Conservation (phyloP, 2,329 filamentous ascomycete species). For the Aspergillus vadensis region DNA sequence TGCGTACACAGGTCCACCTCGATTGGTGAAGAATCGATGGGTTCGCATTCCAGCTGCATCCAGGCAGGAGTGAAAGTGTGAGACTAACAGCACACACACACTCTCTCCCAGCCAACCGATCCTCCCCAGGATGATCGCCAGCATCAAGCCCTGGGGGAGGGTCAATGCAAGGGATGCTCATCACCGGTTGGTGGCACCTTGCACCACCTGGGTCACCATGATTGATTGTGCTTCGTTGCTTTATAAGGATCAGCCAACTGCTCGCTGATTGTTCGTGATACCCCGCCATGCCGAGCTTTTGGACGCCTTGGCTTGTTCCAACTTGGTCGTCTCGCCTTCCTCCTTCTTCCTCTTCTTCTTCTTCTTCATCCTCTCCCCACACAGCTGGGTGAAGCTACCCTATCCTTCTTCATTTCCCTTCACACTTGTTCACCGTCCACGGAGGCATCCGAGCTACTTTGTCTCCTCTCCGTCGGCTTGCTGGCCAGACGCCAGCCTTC, state of each 20-base stretch:
- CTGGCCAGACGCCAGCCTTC: not conserved
- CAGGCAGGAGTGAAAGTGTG: not conserved
- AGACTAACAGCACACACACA: not conserved
- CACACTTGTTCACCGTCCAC: not conserved
- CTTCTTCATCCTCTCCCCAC: not conserved
- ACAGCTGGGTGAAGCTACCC: not conserved
- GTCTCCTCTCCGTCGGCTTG: not conserved
- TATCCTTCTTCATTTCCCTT: not conserved
- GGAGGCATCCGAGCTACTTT: not conserved
- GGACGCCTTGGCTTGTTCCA: not conserved
- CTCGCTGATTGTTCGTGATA: conserved; percentile 8
- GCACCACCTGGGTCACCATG: not conserved
- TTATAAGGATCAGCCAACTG: conserved; percentile 4
- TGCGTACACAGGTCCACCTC: not conserved
- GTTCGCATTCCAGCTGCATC: not conserved
- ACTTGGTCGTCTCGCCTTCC: not conserved
- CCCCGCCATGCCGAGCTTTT: conserved; percentile 19
- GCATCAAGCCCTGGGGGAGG: not conserved
- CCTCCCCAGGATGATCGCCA: not conserved
- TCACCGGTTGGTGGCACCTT: not conserved
- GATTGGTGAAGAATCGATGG: not conserved
- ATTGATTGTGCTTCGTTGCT: not conserved
- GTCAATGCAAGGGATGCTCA: conserved; percentile 13
- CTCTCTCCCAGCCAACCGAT: no score
- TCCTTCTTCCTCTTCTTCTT: not conserved